Conservation (phyloP, 257 asterid genomes). For the Cordia subcordata region DNA sequence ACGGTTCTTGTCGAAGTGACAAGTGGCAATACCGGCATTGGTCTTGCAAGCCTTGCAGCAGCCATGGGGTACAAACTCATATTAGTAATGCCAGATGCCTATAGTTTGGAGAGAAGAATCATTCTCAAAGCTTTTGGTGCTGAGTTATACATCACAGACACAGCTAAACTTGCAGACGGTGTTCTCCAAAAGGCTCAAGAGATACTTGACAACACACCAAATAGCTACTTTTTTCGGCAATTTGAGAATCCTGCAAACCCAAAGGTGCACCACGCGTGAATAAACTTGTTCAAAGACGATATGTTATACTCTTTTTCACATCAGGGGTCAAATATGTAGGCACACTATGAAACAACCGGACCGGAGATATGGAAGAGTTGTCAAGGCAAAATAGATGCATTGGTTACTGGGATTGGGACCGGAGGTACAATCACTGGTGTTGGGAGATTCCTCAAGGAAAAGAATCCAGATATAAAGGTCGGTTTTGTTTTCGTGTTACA, state of each 20-base stretch:
- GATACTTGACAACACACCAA: slow-evolving; percentile 27
- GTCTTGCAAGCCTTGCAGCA: slow-evolving; percentile 39
- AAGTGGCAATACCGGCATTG: slow-evolving; percentile 45
- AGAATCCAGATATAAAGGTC: slow-evolving; percentile 28
- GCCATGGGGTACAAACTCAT: slow-evolving; percentile 44
- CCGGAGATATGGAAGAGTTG: slow-evolving; percentile 43
- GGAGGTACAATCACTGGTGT: slow-evolving; percentile 38
- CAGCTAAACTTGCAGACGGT: slow-evolving; percentile 15
- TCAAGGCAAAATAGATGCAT: slow-evolving; percentile 24
- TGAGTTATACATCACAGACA: slow-evolving; percentile 10
- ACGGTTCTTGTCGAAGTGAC: slow-evolving; percentile 37
- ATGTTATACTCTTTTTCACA: slow-evolving; percentile 1
- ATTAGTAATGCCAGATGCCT: slow-evolving; percentile 35
- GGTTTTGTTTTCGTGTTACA: background rate
- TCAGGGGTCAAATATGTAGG: slow-evolving; percentile 17
- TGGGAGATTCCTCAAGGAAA: slow-evolving; percentile 28
- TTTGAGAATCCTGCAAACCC: slow-evolving; percentile 46
- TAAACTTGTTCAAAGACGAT: slow-evolving; percentile 1
- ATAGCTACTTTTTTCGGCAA: slow-evolving; percentile 28
- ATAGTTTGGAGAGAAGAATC: slow-evolving; percentile 42
- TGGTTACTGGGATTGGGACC: slow-evolving; percentile 32
- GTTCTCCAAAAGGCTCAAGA: slow-evolving; percentile 26
- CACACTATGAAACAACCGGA: slow-evolving; percentile 46
- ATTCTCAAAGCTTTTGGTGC: slow-evolving; percentile 47
- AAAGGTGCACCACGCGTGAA: slow-evolving; percentile 17